These are phyloP conservation scores for Abelmoschus esculentus DNA, from an alignment of 345 rosid genomes.

Conservation along the genomic window DNA sequence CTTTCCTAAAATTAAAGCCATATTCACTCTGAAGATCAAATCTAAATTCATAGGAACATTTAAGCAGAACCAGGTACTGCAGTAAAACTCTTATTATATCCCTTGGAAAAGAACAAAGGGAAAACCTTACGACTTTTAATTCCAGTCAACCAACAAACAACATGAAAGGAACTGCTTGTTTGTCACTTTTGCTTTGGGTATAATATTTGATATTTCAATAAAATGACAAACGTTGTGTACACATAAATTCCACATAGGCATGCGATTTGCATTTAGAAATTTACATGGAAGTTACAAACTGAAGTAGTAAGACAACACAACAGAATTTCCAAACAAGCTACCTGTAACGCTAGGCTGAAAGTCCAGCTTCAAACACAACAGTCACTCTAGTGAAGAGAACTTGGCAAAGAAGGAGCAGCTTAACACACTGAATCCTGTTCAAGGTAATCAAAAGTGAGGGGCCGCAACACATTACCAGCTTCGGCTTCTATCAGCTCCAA, in stretches of 20 bases:
- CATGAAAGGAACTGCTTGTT: background rate
- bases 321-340: background rate
- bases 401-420: background rate
- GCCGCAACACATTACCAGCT: background rate
- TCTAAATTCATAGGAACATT: background rate
- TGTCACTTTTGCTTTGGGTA: too few relatives aligned
- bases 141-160: background rate
- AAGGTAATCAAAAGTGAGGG: slow-evolving; percentile 7
- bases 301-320: too few relatives aligned
- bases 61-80: background rate
- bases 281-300: background rate
- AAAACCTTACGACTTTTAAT: background rate
- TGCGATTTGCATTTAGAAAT: too few relatives aligned
- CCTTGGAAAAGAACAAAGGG: background rate
- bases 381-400: too few relatives aligned
- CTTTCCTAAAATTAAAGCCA: too few relatives aligned
- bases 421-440: background rate
- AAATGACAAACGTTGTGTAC: too few relatives aligned
- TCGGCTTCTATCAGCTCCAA: too few relatives aligned
- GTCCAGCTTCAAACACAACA: background rate
- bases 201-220: too few relatives aligned
- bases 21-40: background rate
- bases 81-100: background rate
- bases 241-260: too few relatives aligned
- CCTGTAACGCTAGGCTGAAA: background rate